Percentiles rank a stretch among this genome's conserved stretches.
phyloP scores from a whole-genome alignment of 2,329 filamentous ascomycete species.

The Microcyclospora pomicola region DNA sequence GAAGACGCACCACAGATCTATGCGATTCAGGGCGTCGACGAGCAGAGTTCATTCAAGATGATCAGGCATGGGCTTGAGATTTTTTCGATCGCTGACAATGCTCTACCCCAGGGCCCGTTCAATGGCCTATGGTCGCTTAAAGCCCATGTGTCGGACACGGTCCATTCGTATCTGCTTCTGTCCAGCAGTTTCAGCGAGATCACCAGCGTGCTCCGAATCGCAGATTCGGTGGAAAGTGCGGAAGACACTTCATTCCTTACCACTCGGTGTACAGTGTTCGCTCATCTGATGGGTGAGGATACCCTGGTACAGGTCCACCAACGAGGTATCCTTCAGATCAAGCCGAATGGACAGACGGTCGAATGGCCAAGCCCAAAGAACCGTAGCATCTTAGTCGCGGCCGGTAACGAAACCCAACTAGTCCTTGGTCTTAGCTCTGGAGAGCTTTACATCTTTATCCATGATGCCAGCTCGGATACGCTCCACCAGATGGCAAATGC shows the following conservation, averaged over 20 bases:
- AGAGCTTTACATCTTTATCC: constrained; percentile 98
- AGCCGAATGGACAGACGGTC: constrained; percentile 61
- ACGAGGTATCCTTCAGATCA: constrained; percentile 87
- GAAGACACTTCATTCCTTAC: constrained; percentile 86
- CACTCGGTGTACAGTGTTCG: constrained; percentile 75
- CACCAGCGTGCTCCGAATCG: constrained; percentile 85
- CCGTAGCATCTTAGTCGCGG: constrained; percentile 84
- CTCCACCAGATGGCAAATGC: constrained; percentile 63
- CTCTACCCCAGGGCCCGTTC: constrained; percentile 18
- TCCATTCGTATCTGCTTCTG: constrained; percentile 89
- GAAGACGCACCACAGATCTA: constrained; percentile 97
- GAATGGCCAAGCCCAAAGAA: constrained; percentile 92
- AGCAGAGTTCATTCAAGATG: constrained; percentile 78
- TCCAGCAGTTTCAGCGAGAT: constrained; percentile 32
- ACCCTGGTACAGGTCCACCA: constrained; percentile 89
- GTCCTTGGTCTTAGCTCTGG: constrained; percentile 88
- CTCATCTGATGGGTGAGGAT: constrained; percentile 88
- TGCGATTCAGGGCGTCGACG: constrained; percentile 75
- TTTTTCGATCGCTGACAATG: constrained; percentile 43
- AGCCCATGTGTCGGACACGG: constrained; percentile 64
- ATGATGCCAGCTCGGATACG: constrained; percentile 61
- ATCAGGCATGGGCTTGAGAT: constrained; percentile 88
- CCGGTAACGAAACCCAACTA: constrained; percentile 86
- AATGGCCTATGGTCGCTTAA: constrained; percentile 80
- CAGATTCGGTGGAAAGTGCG: constrained; percentile 92